Evolutionary conservation across 1,139 yeast species (phyloP), one percentile per base, ranked within the genome.

Genomic region (Kodamaea sp.): DNA sequence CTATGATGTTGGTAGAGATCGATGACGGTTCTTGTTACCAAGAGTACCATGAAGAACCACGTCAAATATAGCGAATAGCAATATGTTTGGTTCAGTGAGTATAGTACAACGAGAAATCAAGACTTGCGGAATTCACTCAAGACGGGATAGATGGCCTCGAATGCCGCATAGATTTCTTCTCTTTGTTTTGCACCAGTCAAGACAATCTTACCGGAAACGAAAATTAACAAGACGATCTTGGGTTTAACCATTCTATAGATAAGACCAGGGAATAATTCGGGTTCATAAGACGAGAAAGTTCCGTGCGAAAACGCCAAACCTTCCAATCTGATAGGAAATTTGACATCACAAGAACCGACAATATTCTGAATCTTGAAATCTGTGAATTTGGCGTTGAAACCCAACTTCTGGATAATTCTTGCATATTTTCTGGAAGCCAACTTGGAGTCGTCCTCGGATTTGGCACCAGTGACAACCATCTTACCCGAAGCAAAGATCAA

Each of bases 171-270:
- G 48, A 92, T 92, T 63, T 92, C 99, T 61, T 92, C 98, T 63
- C 99, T 85, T 64, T 92, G 97, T 63, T 92, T 92, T 21, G 99
- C 99, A 72, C 99, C 99, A 14, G 99, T 92, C 53, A 92, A 73
- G 40, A 92, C 99, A 66, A 92, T 92, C 64, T 94, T 92, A 28
- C 99, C 99, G 23, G 96, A 86, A 38, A 92, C 98, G 63, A 92
- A 92, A 56, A 92, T 90, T 67, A 92, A 76, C 58, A 92, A 70
- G 41, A 92, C 99, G 66, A 92, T 92, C 61, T 92, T 92, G 15
- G 99, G 99, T 61, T 92, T 92, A 54, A 92, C 98, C 99, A 92
- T 92, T 76, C 99, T 89, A 73, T 92, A 92, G 68, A 92, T 92
- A 53, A 92, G 77, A 57, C 99, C 99, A 4, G 99, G 99, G 64